phyloP scores from a whole-genome alignment of 2,329 filamentous ascomycete genomes.

The Aspergillus chevalieri region DNA sequence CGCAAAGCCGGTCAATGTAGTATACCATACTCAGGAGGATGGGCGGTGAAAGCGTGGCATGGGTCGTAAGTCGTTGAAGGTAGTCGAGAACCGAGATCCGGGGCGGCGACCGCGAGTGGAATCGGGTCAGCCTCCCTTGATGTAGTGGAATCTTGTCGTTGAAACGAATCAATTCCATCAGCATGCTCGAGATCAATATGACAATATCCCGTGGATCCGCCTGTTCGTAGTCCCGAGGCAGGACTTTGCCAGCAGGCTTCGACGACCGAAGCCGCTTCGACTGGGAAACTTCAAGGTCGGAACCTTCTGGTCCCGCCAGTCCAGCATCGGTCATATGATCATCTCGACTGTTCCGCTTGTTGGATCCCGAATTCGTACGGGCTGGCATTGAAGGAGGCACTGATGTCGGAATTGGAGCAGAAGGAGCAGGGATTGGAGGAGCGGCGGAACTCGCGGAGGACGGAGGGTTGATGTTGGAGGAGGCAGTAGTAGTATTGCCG shows the following conservation, averaged over 20 bases:
- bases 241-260: conserved; percentile 46
- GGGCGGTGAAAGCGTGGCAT: conserved; percentile 87
- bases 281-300: conserved; percentile 26
- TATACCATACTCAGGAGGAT: conserved; percentile 98
- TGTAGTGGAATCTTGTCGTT: conserved; percentile 84
- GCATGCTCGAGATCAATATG: conserved; percentile 86
- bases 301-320: conserved; percentile 13
- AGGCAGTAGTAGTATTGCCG: neutral
- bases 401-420: conserved; percentile 11
- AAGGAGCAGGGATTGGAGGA: conserved; percentile 10
- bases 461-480: neutral
- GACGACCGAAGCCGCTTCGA: conserved; percentile 44
- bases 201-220: conserved; percentile 83
- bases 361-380: conserved; percentile 21
- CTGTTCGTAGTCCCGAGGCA: conserved; percentile 67
- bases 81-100: conserved; percentile 95
- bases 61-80: conserved; percentile 81
- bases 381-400: conserved; percentile 25
- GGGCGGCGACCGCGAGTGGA: conserved; percentile 84
- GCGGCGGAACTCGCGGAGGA: conserved; percentile 5
- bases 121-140: conserved; percentile 81
- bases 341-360: conserved; percentile 30
- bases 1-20: conserved; percentile 92
- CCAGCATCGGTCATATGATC: conserved; percentile 18
- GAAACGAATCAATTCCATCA: conserved; percentile 86